Evolutionary conservation across 306 rosid genomes (phyloP).

Genomic region (Ormosia emarginata): DNA sequence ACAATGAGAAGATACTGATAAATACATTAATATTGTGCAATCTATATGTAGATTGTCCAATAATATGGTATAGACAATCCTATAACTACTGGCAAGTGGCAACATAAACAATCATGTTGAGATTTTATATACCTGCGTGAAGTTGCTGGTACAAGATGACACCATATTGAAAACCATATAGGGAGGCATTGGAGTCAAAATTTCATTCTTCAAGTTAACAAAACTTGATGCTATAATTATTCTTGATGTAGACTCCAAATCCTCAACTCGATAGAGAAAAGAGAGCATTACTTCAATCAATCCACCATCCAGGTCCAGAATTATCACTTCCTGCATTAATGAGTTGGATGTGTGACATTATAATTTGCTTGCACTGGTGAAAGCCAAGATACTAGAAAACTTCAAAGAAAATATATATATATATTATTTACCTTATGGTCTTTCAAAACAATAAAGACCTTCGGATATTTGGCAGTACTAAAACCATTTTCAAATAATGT

Average conservation of each 20-base stretch:
- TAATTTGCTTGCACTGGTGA: not conserved
- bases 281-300: not conserved
- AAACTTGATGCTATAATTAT: not conserved
- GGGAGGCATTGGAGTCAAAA: not conserved
- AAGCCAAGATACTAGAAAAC: not conserved
- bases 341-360: not conserved
- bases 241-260: not conserved
- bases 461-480: not conserved
- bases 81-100: not conserved
- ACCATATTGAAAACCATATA: not conserved
- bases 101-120: no score
- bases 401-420: not conserved
- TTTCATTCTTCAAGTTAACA: not conserved
- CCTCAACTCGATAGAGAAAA: not conserved
- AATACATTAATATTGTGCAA: no score
- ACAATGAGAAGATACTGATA: not conserved
- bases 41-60: not conserved
- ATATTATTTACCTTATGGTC: not conserved
- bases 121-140: not conserved
- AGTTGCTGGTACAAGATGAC: not conserved
- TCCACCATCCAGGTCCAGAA: not conserved
- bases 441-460: not conserved
- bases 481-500: not conserved
- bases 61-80: no score
- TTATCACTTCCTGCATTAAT: not conserved